Percentiles rank a stretch among this genome's conserved stretches.
Conservation (phyloP, 2,329 filamentous ascomycete genomes). For the Pseudopyricularia cyperi region DNA sequence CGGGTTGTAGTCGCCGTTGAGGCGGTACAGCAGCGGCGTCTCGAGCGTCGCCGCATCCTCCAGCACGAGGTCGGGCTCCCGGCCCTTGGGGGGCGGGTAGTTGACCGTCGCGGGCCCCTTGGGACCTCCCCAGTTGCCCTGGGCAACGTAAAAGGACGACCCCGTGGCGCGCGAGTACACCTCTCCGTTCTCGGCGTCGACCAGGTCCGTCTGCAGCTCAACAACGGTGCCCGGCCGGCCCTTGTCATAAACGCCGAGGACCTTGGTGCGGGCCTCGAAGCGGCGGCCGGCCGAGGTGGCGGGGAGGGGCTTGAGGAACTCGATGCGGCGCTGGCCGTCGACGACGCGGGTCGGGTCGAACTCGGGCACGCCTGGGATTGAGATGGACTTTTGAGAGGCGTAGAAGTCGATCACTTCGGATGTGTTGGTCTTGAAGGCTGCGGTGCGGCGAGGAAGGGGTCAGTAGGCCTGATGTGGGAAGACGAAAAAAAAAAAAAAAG, state of each 20-base stretch:
- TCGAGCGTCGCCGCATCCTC: slow-evolving; percentile 58
- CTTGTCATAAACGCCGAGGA: slow-evolving; percentile 83
- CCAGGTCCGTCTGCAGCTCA: slow-evolving; percentile 65
- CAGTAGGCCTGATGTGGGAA: neutral
- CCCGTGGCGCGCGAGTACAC: slow-evolving; percentile 58
- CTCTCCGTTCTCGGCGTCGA: slow-evolving; percentile 56
- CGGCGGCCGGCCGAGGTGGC: slow-evolving; percentile 54
- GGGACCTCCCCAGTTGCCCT: slow-evolving; percentile 75
- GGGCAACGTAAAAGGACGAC: slow-evolving; percentile 67
- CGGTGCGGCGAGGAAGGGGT: neutral
- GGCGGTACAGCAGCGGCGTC: slow-evolving; percentile 65
- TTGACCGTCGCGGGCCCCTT: slow-evolving; percentile 73
- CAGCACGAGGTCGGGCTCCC: slow-evolving; percentile 56
- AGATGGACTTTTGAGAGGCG: slow-evolving; percentile 47
- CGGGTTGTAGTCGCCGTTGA: slow-evolving; percentile 92
- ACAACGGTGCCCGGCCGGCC: slow-evolving; percentile 71
- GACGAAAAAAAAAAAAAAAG: neutral
- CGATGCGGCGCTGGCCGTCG: slow-evolving; percentile 72
- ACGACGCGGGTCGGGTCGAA: slow-evolving; percentile 65
- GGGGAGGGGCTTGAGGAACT: slow-evolving; percentile 66
- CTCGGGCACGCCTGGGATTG: slow-evolving; percentile 64
- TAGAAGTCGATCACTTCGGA: slow-evolving; percentile 81
- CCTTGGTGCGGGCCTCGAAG: slow-evolving; percentile 66
- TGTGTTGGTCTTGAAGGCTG: slow-evolving; percentile 63
- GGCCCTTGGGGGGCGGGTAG: slow-evolving; percentile 59